phyloP scores from a whole-genome alignment of 352 stramenopile species.

The Phytopythium montanum region DNA sequence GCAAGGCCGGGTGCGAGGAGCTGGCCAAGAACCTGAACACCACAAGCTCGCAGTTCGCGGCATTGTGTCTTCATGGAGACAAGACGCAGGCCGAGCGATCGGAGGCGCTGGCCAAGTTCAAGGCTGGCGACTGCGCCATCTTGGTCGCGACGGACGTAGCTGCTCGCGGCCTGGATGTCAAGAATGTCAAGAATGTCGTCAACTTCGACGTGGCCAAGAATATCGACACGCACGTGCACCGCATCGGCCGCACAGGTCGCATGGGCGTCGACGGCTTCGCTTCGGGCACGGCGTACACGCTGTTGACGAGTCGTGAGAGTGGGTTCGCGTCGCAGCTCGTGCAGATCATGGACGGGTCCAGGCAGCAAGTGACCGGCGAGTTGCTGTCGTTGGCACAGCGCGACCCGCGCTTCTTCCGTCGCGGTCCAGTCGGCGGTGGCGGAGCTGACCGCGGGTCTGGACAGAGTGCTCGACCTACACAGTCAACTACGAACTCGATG shows the following conservation, averaged over 20 bases:
- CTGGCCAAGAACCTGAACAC: constrained; percentile 65
- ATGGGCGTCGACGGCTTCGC: constrained; percentile 81
- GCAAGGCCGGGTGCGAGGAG: constrained; percentile 83
- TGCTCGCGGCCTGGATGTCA: constrained; percentile 84
- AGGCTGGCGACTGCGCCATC: constrained; percentile 51
- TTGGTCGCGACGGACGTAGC: constrained; percentile 88
- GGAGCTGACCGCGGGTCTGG: not conserved
- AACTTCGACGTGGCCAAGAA: constrained; percentile 92
- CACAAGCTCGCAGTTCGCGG: constrained; percentile 18
- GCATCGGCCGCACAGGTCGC: constrained; percentile 84
- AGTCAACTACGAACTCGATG: not conserved
- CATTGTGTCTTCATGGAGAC: constrained; percentile 68
- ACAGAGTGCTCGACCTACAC: not conserved
- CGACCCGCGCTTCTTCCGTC: constrained; percentile 55
- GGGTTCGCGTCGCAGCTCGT: constrained; percentile 79
- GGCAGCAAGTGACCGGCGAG: constrained; percentile 49
- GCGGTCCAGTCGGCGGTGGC: constrained; percentile 18
- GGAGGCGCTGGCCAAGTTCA: constrained; percentile 66
- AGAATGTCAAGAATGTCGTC: constrained; percentile 88
- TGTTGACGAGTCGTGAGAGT: constrained; percentile 68
- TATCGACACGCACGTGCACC: constrained; percentile 90
- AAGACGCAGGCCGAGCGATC: constrained; percentile 76
- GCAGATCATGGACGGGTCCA: constrained; percentile 81
- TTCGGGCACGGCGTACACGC: constrained; percentile 77
- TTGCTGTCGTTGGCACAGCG: constrained; percentile 52